These are phyloP conservation scores for Lentinula novae-zelandiae DNA, from an alignment of 1,284 basidiomycete genomes.

Conservation along the genomic window DNA sequence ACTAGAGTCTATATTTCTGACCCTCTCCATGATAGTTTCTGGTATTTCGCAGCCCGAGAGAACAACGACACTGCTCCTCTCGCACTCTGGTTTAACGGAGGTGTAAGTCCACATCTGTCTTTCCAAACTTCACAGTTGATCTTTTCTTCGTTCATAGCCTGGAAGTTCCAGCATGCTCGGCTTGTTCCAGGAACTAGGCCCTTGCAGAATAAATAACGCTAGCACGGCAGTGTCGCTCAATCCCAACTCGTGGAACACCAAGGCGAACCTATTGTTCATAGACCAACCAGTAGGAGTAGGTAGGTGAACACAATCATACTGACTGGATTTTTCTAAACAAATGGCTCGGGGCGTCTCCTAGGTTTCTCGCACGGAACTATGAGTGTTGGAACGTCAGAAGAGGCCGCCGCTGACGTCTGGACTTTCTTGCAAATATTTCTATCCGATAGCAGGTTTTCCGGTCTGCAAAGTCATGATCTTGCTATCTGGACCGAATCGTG, in stretches of 20 bases:
- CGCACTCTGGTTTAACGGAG: constrained; percentile 64
- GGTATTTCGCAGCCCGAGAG: constrained; percentile 64
- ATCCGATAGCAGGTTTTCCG: constrained; percentile 51
- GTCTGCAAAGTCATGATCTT: constrained; percentile 45
- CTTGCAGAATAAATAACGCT: constrained; percentile 60
- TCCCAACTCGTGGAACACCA: constrained; percentile 62
- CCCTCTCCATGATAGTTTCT: constrained; percentile 42
- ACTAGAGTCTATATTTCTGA: neutral
- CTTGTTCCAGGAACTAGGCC: constrained; percentile 61
- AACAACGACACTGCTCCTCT: constrained; percentile 55
- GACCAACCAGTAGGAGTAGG: constrained; percentile 49
- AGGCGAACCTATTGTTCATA: constrained; percentile 55
- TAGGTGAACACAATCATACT: neutral
- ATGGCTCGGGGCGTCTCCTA: constrained; percentile 12
- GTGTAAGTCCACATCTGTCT: constrained; percentile 33
- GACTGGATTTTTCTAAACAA: too few species aligned
- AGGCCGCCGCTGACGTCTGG: constrained; percentile 59
- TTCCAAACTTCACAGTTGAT: neutral
- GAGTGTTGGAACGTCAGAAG: constrained; percentile 45
- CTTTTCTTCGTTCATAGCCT: constrained; percentile 30
- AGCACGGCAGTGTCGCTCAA: constrained; percentile 49
- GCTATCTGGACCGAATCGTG: constrained; percentile 64
- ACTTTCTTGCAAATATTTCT: constrained; percentile 68
- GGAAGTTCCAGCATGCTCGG: constrained; percentile 69
- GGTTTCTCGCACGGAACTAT: constrained; percentile 57